These are phyloP conservation scores for Ilyonectria mors-panacis DNA, from an alignment of 2,329 filamentous ascomycete species.

Conservation along the genomic window DNA sequence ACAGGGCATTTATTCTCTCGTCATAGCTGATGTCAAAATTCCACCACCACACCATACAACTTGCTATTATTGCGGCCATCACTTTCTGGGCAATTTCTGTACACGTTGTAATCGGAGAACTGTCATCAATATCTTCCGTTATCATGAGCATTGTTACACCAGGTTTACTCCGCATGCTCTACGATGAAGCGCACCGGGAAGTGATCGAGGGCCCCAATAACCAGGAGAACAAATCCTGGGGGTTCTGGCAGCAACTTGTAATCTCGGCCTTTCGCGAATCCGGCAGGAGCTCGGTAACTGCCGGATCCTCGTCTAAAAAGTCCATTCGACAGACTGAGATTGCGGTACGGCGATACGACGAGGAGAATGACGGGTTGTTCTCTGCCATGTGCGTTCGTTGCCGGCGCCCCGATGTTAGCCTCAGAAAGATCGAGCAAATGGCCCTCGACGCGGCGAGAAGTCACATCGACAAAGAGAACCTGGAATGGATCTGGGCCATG, in stretches of 20 bases:
- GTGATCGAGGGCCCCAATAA: background rate
- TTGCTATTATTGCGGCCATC: no score
- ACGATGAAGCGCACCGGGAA: no score
- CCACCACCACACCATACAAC: no score
- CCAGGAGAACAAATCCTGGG: background rate
- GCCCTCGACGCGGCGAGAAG: slow-evolving; percentile 21
- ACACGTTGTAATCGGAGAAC: no score
- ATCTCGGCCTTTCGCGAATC: background rate
- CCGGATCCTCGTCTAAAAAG: background rate
- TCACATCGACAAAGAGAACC: slow-evolving; percentile 6
- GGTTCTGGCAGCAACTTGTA: background rate
- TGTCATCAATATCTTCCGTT: no score
- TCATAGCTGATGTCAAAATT: no score
- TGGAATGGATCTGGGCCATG: slow-evolving; percentile 24
- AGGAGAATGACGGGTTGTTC: background rate
- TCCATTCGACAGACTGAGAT: background rate
- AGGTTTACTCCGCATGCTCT: no score
- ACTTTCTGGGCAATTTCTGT: no score
- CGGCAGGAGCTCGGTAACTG: background rate
- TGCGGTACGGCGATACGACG: background rate
- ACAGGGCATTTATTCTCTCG: no score
- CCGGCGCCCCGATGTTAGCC: background rate
- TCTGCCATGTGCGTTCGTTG: background rate
- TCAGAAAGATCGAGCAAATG: slow-evolving; percentile 4
- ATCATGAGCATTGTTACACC: no score